phyloP scores from a whole-genome alignment of 345 rosid genomes.

The Arabis hirsuta region DNA sequence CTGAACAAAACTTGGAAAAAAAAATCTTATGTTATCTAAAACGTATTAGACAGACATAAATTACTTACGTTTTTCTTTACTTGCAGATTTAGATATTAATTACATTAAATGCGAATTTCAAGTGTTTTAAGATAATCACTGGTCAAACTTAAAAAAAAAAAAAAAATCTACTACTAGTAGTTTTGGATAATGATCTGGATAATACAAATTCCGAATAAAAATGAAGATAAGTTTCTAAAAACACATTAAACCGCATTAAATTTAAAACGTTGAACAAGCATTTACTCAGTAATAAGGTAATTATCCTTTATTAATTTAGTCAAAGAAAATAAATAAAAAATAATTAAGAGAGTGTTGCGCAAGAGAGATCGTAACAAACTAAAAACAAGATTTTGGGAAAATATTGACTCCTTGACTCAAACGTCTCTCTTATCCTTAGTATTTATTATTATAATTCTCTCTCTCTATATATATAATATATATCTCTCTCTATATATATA shows the following conservation, averaged over 20 bases:
- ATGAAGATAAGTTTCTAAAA: neutral
- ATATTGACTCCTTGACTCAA: slow-evolving; percentile 40
- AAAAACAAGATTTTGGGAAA: neutral
- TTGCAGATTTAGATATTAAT: slow-evolving; percentile 14
- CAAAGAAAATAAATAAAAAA: neutral
- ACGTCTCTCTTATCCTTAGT: slow-evolving; percentile 35
- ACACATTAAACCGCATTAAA: neutral
- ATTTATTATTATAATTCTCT: neutral
- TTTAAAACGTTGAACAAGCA: slow-evolving; percentile 16
- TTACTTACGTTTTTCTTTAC: neutral
- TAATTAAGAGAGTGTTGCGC: neutral
- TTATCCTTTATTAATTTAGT: neutral
- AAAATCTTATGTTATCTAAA: neutral
- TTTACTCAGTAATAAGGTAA: neutral
- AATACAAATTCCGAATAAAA: neutral
- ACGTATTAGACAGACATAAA: neutral
- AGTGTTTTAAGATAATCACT: neutral
- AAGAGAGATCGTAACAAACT: slow-evolving; percentile 29
- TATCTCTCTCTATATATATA: neutral
- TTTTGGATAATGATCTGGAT: slow-evolving; percentile 4
- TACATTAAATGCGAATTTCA: neutral
- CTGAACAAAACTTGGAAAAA: no score
- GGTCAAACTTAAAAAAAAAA: slow-evolving; percentile 7
- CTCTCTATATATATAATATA: neutral
- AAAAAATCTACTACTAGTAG: neutral